These are phyloP conservation scores for Mortierella sp. DNA, from an alignment of 371 early-diverging fungal species.

Conservation along the genomic window DNA sequence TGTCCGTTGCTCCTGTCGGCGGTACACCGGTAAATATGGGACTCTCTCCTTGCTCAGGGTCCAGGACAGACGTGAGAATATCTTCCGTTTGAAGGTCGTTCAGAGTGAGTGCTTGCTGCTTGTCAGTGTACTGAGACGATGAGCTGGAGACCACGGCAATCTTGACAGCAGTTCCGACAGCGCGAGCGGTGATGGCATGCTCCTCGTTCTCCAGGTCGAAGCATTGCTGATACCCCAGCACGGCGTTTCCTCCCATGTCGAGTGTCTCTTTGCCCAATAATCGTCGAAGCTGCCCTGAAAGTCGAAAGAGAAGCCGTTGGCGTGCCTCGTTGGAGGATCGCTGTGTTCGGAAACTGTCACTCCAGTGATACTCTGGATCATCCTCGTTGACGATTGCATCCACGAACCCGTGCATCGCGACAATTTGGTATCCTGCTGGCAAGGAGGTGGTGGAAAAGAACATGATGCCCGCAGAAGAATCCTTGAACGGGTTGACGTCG, in stretches of 20 bases:
- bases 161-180: constrained; percentile 78
- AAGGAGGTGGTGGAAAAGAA: constrained; percentile 69
- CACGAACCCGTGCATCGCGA: constrained; percentile 72
- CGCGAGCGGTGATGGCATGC: constrained; percentile 76
- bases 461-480: constrained; percentile 75
- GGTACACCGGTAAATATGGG: constrained; percentile 20
- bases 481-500: constrained; percentile 76
- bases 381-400: constrained; percentile 71
- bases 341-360: constrained; percentile 77
- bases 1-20: constrained; percentile 13
- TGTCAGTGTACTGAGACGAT: constrained; percentile 25
- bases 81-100: constrained; percentile 44
- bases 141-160: constrained; percentile 56
- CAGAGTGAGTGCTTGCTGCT: constrained; percentile 28
- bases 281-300: constrained; percentile 73
- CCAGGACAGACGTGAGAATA: constrained; percentile 29
- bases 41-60: constrained; percentile 23
- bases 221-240: constrained; percentile 75
- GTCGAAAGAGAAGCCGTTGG: constrained; percentile 71
- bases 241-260: constrained; percentile 80
- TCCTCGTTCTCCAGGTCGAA: constrained; percentile 80
- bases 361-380: constrained; percentile 84
- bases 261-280: constrained; percentile 77
- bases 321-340: constrained; percentile 81
- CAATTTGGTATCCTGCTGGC: constrained; percentile 64